phyloP scores from a whole-genome alignment of 2,329 filamentous ascomycete genomes.

The Leptographium lundbergii region DNA sequence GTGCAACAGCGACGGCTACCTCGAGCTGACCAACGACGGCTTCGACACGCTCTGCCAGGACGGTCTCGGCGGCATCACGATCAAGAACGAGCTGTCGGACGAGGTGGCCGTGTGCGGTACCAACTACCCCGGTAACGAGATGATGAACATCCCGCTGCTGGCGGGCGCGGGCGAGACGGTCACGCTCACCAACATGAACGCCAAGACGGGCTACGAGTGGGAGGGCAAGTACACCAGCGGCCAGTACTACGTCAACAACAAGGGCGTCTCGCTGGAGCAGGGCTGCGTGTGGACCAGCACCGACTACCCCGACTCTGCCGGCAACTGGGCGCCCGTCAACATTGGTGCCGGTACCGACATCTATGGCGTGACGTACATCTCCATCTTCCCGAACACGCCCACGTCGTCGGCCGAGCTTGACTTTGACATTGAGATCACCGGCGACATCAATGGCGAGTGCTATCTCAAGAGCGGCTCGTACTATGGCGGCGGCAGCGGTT shows the following conservation, averaged over 20 bases:
- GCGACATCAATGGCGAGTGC: conserved; percentile 49
- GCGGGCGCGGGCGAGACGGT: conserved; percentile 45
- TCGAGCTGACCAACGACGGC: conserved; percentile 61
- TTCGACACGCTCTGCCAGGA: conserved; percentile 60
- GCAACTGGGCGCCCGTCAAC: conserved; percentile 84
- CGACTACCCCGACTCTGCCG: conserved; percentile 37
- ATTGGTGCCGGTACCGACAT: conserved; percentile 63
- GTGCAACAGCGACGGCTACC: conserved; percentile 61
- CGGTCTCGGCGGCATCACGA: conserved; percentile 56
- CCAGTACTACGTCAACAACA: conserved; percentile 94
- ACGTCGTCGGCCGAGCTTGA: conserved; percentile 58
- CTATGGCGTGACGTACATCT: conserved; percentile 59
- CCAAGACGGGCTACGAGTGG: conserved; percentile 66
- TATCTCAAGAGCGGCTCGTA: conserved; percentile 53
- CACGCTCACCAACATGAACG: conserved; percentile 63
- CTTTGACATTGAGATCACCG: conserved; percentile 67
- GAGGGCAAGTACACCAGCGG: conserved; percentile 63
- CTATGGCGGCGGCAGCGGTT: conserved; percentile 48
- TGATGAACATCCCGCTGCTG: conserved; percentile 68
- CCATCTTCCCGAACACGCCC: conserved; percentile 73
- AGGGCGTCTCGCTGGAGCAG: conserved; percentile 50
- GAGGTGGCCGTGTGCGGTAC: conserved; percentile 77
- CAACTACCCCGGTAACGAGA: conserved; percentile 88
- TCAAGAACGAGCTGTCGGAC: conserved; percentile 60
- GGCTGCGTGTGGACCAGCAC: conserved; percentile 64